phyloP scores from a whole-genome alignment of 495 filamentous ascomycete species.

The Neurospora sp. region DNA sequence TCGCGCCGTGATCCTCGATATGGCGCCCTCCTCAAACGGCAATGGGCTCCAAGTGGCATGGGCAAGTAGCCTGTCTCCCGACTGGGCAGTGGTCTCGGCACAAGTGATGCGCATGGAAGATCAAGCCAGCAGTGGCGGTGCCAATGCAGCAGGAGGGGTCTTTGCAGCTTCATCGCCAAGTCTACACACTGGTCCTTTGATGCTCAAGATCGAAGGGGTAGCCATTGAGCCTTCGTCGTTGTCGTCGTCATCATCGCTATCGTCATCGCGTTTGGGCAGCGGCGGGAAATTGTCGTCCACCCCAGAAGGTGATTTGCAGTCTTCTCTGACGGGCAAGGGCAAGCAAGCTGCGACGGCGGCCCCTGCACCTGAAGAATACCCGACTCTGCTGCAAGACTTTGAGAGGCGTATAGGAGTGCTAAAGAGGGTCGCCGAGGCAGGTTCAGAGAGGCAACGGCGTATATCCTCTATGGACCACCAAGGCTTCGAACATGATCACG shows the following conservation, averaged over 20 bases:
- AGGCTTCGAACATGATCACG: neutral
- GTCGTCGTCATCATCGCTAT: neutral
- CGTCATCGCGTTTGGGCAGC: neutral
- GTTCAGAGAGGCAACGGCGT: conserved; percentile 26
- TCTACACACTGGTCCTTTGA: conserved; percentile 29
- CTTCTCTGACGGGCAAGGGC: conserved; percentile 12
- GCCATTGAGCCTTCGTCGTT: conserved; percentile 22
- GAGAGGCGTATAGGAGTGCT: conserved; percentile 50
- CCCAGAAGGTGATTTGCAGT: conserved; percentile 17
- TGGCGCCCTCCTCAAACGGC: conserved; percentile 41
- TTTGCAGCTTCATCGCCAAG: neutral
- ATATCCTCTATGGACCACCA: neutral
- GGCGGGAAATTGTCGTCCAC: conserved; percentile 15
- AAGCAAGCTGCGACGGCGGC: conserved; percentile 17
- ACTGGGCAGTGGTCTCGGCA: conserved; percentile 36
- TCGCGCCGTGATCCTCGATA: conserved; percentile 47
- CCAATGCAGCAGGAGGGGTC: conserved; percentile 12
- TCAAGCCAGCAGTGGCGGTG: conserved; percentile 8
- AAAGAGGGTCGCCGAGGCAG: conserved; percentile 36
- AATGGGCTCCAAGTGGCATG: conserved; percentile 31
- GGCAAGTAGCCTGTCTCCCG: conserved; percentile 35
- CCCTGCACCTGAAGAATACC: conserved; percentile 27
- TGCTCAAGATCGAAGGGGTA: conserved; percentile 59
- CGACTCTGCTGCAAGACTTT: conserved; percentile 56
- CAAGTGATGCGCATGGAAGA: conserved; percentile 33